Conservation (phyloP, 208 protist species). For the Lotmaria passim region DNA sequence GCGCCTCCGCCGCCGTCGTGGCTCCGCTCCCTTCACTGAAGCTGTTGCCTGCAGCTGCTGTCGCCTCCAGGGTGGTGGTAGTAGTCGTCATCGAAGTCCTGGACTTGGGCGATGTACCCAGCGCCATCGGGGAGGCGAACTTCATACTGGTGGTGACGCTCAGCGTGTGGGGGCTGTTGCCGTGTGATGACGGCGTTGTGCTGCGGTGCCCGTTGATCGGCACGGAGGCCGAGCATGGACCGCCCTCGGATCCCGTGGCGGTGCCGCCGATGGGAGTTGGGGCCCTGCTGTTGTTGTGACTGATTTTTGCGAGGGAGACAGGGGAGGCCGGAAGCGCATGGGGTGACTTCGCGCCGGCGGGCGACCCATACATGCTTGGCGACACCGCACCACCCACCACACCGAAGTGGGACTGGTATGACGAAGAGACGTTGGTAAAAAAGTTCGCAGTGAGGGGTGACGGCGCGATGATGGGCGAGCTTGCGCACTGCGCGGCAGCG, state of each 20-base stretch:
- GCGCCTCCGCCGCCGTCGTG: neutral
- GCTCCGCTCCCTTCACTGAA: neutral
- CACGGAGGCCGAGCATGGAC: conserved; percentile 3
- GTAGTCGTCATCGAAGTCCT: no score
- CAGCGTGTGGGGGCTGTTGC: conserved; percentile 11
- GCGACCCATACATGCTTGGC: neutral
- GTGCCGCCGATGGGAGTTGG: conserved; percentile 2
- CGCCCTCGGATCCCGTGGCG: neutral
- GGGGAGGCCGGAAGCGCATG: neutral
- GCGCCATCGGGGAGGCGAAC: conserved; percentile 11
- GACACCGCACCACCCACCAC: conserved; percentile 14
- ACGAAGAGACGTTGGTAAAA: conserved; percentile 17
- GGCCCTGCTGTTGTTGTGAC: neutral
- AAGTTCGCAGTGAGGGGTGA: conserved; percentile 17
- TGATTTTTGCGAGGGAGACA: neutral
- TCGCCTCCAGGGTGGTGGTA: neutral
- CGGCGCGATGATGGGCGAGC: neutral
- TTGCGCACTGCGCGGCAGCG: neutral
- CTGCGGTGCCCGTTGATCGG: conserved; percentile 2
- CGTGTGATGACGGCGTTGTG: neutral
- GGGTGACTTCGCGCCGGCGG: neutral
- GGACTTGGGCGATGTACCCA: conserved; percentile 12
- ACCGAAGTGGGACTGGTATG: conserved; percentile 37
- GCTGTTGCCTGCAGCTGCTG: neutral
- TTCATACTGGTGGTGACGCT: conserved; percentile 11